Evolutionary conservation across 805 yeast species (phyloP).

Genomic region (Wickerhamiella spandovensis): DNA sequence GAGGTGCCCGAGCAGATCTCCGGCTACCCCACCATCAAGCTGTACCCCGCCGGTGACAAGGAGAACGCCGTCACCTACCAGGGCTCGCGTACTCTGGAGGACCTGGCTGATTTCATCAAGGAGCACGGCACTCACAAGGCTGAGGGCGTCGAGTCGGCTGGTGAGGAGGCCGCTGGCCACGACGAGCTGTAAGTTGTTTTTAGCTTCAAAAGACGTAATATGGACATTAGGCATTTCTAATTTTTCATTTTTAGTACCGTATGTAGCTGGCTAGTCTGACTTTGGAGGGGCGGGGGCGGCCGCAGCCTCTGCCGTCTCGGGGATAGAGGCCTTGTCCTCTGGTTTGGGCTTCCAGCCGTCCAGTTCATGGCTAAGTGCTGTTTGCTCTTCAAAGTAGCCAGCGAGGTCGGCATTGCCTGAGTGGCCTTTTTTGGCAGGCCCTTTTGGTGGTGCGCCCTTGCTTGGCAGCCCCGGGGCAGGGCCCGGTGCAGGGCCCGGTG

Average conservation of each 20-base stretch:
- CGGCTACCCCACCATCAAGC: slow-evolving; percentile 86
- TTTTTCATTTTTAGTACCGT: neutral
- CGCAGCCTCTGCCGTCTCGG: too few species aligned
- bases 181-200: too few species aligned
- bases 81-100: slow-evolving; percentile 63
- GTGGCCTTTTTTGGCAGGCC: neutral
- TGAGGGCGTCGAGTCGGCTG: slow-evolving; percentile 36
- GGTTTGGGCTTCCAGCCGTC: slow-evolving; percentile 11
- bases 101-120: slow-evolving; percentile 56
- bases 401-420: slow-evolving; percentile 4
- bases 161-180: slow-evolving; percentile 13
- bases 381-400: slow-evolving; percentile 19
- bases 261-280: neutral
- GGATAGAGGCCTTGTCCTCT: neutral
- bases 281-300: neutral
- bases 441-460: neutral
- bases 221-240: neutral
- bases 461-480: too few species aligned
- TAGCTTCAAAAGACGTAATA: slow-evolving; percentile 2
- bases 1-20: slow-evolving; percentile 66
- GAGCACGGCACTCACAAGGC: slow-evolving; percentile 50
- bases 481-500: neutral
- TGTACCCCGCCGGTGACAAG: slow-evolving; percentile 79
- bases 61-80: slow-evolving; percentile 49
- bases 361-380: slow-evolving; percentile 12